phyloP scores from a whole-genome alignment of 1,139 yeast genomes.

The Debaryomyces psychrophilus region DNA sequence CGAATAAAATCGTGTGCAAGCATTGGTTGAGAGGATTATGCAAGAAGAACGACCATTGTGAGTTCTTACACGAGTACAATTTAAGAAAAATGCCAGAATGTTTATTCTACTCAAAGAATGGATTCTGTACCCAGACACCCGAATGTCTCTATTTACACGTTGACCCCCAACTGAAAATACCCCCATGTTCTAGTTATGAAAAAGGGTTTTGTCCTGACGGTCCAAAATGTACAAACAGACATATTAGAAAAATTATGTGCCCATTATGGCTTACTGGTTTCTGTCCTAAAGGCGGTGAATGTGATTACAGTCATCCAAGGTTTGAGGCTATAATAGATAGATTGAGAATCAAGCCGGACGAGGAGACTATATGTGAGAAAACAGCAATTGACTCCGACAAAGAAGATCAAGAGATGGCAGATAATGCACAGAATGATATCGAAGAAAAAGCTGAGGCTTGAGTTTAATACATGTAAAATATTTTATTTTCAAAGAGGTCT shows the following conservation, averaged over 20 bases:
- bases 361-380: constrained; percentile 11
- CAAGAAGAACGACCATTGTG: constrained; percentile 96
- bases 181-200: constrained; percentile 82
- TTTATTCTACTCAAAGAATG: constrained; percentile 82
- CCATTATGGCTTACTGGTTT: constrained; percentile 88
- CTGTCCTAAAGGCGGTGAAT: constrained; percentile 76
- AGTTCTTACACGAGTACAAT: constrained; percentile 93
- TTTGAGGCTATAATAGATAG: constrained; percentile 51
- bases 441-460: constrained; percentile 9
- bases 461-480: not conserved
- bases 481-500: not conserved
- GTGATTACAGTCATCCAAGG: constrained; percentile 62
- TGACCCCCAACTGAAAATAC: constrained; percentile 85
- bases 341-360: constrained; percentile 55
- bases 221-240: constrained; percentile 82
- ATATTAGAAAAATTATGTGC: constrained; percentile 76
- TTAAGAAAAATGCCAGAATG: constrained; percentile 97
- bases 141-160: constrained; percentile 93
- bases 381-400: constrained; percentile 9
- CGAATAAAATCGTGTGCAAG: constrained; percentile 88
- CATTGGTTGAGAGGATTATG: constrained; percentile 98
- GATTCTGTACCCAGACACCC: constrained; percentile 91
- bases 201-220: constrained; percentile 94
- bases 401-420: constrained; percentile 15
- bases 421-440: not conserved